These are phyloP conservation scores for Pistacia integerrima DNA, from an alignment of 345 rosid genomes.

Conservation along the genomic window DNA sequence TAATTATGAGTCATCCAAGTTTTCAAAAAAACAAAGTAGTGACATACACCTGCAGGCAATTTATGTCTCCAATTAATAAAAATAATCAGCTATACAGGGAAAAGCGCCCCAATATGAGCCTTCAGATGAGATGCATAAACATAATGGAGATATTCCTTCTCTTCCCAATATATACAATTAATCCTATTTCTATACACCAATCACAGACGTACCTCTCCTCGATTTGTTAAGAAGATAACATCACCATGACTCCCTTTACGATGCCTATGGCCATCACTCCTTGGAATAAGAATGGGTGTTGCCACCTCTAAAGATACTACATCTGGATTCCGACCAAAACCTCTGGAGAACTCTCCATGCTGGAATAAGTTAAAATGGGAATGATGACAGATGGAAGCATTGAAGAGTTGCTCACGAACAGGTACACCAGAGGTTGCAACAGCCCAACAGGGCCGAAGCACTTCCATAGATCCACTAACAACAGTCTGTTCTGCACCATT, in stretches of 20 bases:
- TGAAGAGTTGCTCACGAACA: constrained; percentile 89
- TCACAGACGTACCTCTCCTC: constrained; percentile 81
- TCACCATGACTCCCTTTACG: constrained; percentile 89
- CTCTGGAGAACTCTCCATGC: constrained; percentile 74
- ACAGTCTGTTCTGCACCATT: constrained; percentile 83
- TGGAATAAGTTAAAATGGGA: constrained; percentile 80
- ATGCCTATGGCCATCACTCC: constrained; percentile 78
- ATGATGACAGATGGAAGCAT: constrained; percentile 91
- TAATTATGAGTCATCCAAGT: neutral
- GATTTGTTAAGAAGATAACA: constrained; percentile 88
- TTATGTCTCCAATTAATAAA: neutral
- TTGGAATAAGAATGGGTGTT: constrained; percentile 90
- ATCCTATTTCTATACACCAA: neutral
- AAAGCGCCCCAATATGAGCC: neutral
- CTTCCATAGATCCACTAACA: constrained; percentile 80
- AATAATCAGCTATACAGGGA: neutral
- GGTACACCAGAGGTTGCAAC: constrained; percentile 99
- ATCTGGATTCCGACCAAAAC: constrained; percentile 65
- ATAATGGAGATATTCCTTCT: neutral
- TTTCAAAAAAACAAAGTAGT: neutral
- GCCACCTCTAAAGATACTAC: constrained; percentile 79
- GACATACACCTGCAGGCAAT: constrained; percentile 7
- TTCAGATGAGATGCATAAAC: neutral
- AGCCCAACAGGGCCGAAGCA: constrained; percentile 89
- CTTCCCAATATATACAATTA: neutral